phyloP scores from a whole-genome alignment of 495 filamentous ascomycete genomes.

The Lasiosphaeria ovina region DNA sequence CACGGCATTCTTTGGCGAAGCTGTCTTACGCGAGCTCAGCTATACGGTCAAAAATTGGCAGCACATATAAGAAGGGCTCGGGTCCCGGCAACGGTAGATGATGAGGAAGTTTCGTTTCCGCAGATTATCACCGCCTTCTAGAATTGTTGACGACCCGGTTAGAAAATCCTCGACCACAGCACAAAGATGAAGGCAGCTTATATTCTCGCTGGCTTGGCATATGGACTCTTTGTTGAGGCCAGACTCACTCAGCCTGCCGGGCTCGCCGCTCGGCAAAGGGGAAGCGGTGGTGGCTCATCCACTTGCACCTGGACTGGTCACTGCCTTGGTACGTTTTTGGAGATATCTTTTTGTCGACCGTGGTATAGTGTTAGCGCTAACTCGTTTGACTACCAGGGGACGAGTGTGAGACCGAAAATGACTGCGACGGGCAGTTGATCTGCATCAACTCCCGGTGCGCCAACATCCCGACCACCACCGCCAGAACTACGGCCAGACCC shows the following conservation, averaged over 20 bases:
- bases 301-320: slow-evolving; percentile 26
- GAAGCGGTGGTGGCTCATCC: slow-evolving; percentile 1
- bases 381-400: slow-evolving; percentile 15
- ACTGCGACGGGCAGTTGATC: slow-evolving; percentile 23
- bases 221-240: slow-evolving; percentile 4
- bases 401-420: slow-evolving; percentile 21
- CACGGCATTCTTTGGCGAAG: neutral
- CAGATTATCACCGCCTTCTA: neutral
- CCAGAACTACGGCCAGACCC: slow-evolving; percentile 1
- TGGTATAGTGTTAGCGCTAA: neutral
- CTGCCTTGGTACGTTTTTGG: slow-evolving; percentile 22
- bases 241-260: neutral
- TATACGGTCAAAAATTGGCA: neutral
- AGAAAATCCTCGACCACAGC: neutral
- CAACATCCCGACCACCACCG: slow-evolving; percentile 5
- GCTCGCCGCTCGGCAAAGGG: slow-evolving; percentile 9
- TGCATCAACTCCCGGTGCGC: slow-evolving; percentile 10
- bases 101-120: neutral
- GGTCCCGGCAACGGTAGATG: neutral
- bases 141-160: neutral
- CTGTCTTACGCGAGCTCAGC: neutral
- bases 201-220: slow-evolving; percentile 6
- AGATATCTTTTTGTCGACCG: neutral
- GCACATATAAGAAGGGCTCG: neutral
- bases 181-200: slow-evolving; percentile 12